These are phyloP conservation scores for Kwoniella bestiolae DNA, from an alignment of 768 basidiomycete genomes.

Conservation along the genomic window DNA sequence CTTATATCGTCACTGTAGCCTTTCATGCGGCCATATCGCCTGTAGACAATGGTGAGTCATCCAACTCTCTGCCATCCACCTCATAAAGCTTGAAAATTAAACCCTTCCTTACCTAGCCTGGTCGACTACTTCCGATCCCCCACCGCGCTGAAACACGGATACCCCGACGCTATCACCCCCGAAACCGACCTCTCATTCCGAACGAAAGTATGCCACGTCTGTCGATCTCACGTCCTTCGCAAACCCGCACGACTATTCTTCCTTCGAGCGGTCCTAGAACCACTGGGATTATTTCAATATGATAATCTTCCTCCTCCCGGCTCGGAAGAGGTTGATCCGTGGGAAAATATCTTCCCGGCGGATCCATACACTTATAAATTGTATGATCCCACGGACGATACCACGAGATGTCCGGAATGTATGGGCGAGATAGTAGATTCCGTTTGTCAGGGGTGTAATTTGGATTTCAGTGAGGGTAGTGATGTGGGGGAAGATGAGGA, in stretches of 20 bases:
- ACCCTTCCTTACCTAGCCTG: constrained; percentile 32
- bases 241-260: constrained; percentile 43
- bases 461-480: constrained; percentile 34
- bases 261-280: constrained; percentile 38
- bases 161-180: constrained; percentile 15
- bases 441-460: constrained; percentile 29
- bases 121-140: constrained; percentile 37
- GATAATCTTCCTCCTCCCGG: constrained; percentile 22
- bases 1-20: constrained; percentile 11
- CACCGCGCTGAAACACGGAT: constrained; percentile 28
- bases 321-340: constrained; percentile 35
- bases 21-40: constrained; percentile 49
- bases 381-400: constrained; percentile 31
- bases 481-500: constrained; percentile 22
- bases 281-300: constrained; percentile 32
- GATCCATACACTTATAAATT: constrained; percentile 35
- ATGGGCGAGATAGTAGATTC: constrained; percentile 32
- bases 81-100: neutral
- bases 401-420: constrained; percentile 42
- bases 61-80: neutral
- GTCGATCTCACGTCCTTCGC: constrained; percentile 38
- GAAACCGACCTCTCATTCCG: constrained; percentile 40
- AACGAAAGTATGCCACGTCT: constrained; percentile 45
- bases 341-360: constrained; percentile 41
- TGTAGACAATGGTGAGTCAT: constrained; percentile 46